Evolutionary conservation across 2,329 filamentous ascomycete genomes (phyloP).

Genomic region (Didymella keratinophila): DNA sequence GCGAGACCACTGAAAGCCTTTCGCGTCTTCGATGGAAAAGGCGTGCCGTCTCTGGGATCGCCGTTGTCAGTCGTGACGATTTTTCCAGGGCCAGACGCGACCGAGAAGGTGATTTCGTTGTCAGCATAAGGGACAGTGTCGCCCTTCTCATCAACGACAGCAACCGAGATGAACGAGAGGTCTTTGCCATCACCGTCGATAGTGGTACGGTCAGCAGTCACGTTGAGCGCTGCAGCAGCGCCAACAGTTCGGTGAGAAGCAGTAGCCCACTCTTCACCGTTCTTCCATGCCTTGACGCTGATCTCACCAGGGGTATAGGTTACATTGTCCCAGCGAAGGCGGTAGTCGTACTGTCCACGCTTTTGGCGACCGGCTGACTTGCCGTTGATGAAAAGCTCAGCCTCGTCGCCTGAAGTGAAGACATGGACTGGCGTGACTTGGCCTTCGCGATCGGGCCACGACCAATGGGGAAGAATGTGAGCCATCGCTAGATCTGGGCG

Average conservation of each 20-base stretch:
- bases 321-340: conserved; percentile 64
- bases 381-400: conserved; percentile 64
- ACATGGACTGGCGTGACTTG: conserved; percentile 63
- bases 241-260: conserved; percentile 55
- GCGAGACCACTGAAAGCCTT: conserved; percentile 40
- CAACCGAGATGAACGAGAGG: conserved; percentile 57
- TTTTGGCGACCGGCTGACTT: conserved; percentile 54
- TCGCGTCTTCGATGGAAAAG: conserved; percentile 32
- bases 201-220: conserved; percentile 52
- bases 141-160: conserved; percentile 56
- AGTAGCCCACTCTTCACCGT: conserved; percentile 57
- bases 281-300: conserved; percentile 58
- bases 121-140: conserved; percentile 55
- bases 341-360: conserved; percentile 51
- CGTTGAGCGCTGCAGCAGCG: conserved; percentile 46
- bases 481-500: conserved; percentile 56
- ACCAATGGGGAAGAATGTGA: conserved; percentile 66
- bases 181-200: conserved; percentile 56
- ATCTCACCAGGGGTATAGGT: conserved; percentile 59
- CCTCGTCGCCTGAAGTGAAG: conserved; percentile 61
- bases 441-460: conserved; percentile 59
- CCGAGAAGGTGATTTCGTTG: conserved; percentile 55
- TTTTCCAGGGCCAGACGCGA: conserved; percentile 51
- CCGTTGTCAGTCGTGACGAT: conserved; percentile 63
- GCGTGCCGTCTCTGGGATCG: conserved; percentile 42